Percentiles rank a stretch among this genome's conserved stretches.
Conservation (phyloP, 106 monocot species). For the Narthecium ossifragum region DNA sequence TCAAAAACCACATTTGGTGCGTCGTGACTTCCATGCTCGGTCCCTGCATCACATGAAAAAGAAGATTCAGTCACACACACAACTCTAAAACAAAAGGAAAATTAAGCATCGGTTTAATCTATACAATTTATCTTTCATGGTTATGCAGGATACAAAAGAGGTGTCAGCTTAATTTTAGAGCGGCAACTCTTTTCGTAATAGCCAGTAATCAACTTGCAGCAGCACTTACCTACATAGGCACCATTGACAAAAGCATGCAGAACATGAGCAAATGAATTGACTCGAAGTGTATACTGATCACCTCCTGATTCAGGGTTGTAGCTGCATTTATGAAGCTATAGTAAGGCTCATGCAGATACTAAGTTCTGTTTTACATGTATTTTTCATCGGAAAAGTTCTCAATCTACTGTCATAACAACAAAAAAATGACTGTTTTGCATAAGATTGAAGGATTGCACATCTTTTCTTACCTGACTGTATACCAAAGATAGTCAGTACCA, state of each 20-base stretch:
- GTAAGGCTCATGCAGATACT: background rate
- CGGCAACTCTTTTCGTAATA: too few species aligned
- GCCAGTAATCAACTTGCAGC: too few species aligned
- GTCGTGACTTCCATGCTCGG: constrained; percentile 40
- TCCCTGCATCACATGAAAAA: constrained; percentile 35
- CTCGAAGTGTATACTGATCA: constrained; percentile 32
- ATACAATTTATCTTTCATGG: too few species aligned
- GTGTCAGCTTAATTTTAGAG: too few species aligned
- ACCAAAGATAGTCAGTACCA: constrained; percentile 92
- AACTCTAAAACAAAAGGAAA: background rate
- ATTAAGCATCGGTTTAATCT: background rate
- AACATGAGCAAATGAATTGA: constrained; percentile 55
- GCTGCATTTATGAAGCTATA: constrained; percentile 30
- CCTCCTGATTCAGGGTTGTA: constrained; percentile 29
- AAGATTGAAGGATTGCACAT: background rate
- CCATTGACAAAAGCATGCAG: constrained; percentile 81
- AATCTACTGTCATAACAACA: too few species aligned
- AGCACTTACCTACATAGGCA: constrained; percentile 52
- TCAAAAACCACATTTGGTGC: constrained; percentile 16
- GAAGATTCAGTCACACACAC: background rate
- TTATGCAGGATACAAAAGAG: too few species aligned
- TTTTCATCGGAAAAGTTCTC: too few species aligned
- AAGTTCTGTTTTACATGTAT: too few species aligned
- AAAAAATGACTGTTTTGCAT: too few species aligned
- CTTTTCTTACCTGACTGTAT: constrained; percentile 46